phyloP scores from a whole-genome alignment of 169 alveolate species.

The Eimeria maxima region DNA sequence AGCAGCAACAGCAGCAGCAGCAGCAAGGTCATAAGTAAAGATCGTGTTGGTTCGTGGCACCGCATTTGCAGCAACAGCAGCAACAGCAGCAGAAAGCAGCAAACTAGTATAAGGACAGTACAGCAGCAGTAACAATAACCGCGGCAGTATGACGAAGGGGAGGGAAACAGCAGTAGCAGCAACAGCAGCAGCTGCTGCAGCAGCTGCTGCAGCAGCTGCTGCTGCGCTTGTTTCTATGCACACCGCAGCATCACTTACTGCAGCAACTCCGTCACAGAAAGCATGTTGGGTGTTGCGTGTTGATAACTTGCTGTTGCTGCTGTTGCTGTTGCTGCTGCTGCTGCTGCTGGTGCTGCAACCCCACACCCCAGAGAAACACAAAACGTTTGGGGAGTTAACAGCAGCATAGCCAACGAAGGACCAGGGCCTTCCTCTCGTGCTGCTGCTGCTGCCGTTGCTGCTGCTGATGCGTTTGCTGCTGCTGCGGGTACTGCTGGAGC shows the following conservation, averaged over 20 bases:
- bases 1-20: constrained; percentile 21
- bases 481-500: background rate
- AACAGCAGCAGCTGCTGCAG: background rate
- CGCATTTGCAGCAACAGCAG: constrained; percentile 4
- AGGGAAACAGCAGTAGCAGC: background rate
- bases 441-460: constrained; percentile 65
- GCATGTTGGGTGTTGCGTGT: background rate
- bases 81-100: constrained; percentile 17
- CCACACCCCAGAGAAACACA: background rate
- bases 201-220: background rate
- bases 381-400: background rate
- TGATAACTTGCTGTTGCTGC: constrained; percentile 8
- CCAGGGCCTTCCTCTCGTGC: background rate
- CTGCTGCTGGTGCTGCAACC: background rate
- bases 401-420: background rate
- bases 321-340: constrained; percentile 20
- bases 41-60: background rate
- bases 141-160: background rate
- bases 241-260: constrained; percentile 30
- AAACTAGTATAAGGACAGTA: background rate
- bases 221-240: background rate
- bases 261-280: constrained; percentile 21
- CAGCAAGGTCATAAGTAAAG: background rate
- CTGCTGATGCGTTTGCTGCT: constrained; percentile 24
- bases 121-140: constrained; percentile 53